Conservation (phyloP, 495 filamentous ascomycete genomes). For the Barbatosphaeria neglecta region DNA sequence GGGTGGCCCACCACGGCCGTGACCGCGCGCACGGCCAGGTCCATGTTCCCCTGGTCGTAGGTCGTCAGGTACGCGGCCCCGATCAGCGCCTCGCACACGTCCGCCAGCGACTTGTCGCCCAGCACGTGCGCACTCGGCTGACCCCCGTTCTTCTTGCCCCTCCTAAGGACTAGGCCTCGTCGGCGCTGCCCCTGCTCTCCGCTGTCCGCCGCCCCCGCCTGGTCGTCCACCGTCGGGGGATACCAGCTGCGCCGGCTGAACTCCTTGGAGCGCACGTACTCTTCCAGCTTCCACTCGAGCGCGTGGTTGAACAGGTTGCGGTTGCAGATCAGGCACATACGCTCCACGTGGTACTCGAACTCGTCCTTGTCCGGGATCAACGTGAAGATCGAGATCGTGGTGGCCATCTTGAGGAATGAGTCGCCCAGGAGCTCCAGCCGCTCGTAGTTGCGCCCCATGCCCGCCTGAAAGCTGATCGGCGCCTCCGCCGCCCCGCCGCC, state of each 20-base stretch:
- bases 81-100: conserved; percentile 92
- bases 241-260: conserved; percentile 80
- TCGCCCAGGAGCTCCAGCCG: conserved; percentile 90
- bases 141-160: conserved; percentile 35
- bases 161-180: conserved; percentile 49
- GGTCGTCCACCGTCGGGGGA: conserved; percentile 28
- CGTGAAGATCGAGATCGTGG: conserved; percentile 72
- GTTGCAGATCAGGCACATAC: conserved; percentile 91
- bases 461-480: conserved; percentile 64
- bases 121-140: conserved; percentile 42
- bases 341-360: conserved; percentile 76
- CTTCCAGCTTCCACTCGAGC: conserved; percentile 50
- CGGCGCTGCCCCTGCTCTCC: conserved; percentile 11
- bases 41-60: conserved; percentile 45
- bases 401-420: conserved; percentile 91
- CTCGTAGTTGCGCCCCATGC: conserved; percentile 97
- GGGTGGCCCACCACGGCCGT: conserved; percentile 56
- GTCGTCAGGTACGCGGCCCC: conserved; percentile 71
- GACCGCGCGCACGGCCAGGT: conserved; percentile 75
- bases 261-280: conserved; percentile 70
- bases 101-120: conserved; percentile 86
- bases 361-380: conserved; percentile 69
- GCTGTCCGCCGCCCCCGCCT: not conserved
- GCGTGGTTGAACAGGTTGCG: conserved; percentile 75
- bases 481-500: too few relatives aligned